Conservation (phyloP, 2,329 filamentous ascomycete genomes). For the Trichophyton mentagrophytes region DNA sequence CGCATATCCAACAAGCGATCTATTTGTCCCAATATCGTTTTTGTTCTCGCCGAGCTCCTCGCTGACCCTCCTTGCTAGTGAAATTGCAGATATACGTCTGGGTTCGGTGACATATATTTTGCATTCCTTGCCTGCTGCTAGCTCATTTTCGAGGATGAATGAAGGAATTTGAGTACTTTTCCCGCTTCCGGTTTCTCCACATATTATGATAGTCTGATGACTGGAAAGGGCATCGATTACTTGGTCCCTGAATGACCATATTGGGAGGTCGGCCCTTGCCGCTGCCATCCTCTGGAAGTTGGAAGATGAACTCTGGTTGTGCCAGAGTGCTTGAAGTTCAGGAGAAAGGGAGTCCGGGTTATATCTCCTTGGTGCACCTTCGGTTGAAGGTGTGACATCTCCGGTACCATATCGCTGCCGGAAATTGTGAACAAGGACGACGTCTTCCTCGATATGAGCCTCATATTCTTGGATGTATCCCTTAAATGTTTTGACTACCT, state of each 20-base stretch:
- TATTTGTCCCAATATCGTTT: slow-evolving; percentile 64
- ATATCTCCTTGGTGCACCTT: background rate
- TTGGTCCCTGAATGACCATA: slow-evolving; percentile 70
- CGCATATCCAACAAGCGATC: slow-evolving; percentile 85
- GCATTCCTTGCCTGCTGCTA: slow-evolving; percentile 65
- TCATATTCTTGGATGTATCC: slow-evolving; percentile 26
- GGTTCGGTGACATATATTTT: slow-evolving; percentile 96
- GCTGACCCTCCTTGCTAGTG: slow-evolving; percentile 80
- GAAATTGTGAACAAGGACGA: slow-evolving; percentile 67
- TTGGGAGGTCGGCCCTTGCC: slow-evolving; percentile 68
- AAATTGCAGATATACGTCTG: slow-evolving; percentile 89
- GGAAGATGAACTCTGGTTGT: slow-evolving; percentile 36
- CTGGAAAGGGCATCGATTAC: slow-evolving; percentile 65
- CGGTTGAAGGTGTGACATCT: background rate
- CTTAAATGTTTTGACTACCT: slow-evolving; percentile 52
- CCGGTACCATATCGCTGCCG: slow-evolving; percentile 36
- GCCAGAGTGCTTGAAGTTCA: slow-evolving; percentile 37
- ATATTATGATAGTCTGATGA: slow-evolving; percentile 82
- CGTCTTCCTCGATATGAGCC: slow-evolving; percentile 50
- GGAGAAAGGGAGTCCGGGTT: background rate
- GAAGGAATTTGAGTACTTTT: slow-evolving; percentile 97
- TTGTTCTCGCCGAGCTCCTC: slow-evolving; percentile 83
- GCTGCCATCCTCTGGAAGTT: slow-evolving; percentile 68
- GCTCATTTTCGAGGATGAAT: slow-evolving; percentile 80
- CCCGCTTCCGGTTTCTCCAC: slow-evolving; percentile 90